A percentile compares a stretch with the other conserved stretches of the same genome.
Evolutionary conservation across 2,329 filamentous ascomycete genomes (phyloP).

Genomic region (Hymenoscyphus fructigenus): DNA sequence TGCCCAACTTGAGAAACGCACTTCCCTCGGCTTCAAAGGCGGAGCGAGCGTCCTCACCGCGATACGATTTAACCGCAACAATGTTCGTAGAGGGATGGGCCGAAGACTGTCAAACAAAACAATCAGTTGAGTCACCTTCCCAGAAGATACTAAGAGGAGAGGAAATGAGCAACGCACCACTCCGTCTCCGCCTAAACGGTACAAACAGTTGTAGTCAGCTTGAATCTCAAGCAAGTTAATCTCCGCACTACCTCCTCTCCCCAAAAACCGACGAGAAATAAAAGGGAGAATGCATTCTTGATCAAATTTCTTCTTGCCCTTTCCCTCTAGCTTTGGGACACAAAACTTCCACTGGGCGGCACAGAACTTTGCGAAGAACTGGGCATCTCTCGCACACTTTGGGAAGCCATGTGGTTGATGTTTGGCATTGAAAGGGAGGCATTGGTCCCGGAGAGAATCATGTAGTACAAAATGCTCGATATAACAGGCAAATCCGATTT

Average conservation of each 20-base stretch:
- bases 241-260: slow-evolving; percentile 17
- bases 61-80: background rate
- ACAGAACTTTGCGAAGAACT: slow-evolving; percentile 1
- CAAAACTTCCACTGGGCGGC: slow-evolving; percentile 31
- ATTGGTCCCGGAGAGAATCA: background rate
- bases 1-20: slow-evolving; percentile 19
- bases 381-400: background rate
- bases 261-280: slow-evolving; percentile 14
- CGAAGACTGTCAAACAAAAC: no score
- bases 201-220: slow-evolving; percentile 19
- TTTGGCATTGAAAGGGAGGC: slow-evolving; percentile 11
- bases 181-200: no score
- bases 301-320: slow-evolving; percentile 16
- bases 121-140: no score
- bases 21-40: slow-evolving; percentile 27
- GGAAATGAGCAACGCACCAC: no score
- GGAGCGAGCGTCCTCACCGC: slow-evolving; percentile 13
- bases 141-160: no score
- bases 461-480: background rate
- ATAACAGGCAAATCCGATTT: slow-evolving; percentile 3
- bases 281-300: slow-evolving; percentile 28
- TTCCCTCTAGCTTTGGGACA: slow-evolving; percentile 15
- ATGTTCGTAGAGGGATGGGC: background rate
- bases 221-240: background rate
- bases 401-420: slow-evolving; percentile 6